phyloP scores from a whole-genome alignment of 441 rosid genomes.

The Arabidopsis lyrata region DNA sequence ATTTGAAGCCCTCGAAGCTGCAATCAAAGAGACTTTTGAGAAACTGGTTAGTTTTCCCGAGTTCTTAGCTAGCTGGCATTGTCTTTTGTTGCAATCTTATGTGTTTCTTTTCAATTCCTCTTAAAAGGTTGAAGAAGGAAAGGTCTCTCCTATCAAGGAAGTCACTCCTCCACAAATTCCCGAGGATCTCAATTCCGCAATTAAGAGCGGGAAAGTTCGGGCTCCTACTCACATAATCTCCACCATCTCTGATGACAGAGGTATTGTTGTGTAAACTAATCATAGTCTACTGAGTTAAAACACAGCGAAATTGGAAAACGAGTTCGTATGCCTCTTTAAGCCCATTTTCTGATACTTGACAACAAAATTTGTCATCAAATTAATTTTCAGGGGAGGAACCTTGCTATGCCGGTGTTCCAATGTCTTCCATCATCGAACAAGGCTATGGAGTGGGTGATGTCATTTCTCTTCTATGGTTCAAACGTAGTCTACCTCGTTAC shows the following conservation, averaged over 20 bases:
- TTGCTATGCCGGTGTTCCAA: slow-evolving; percentile 95
- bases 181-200: slow-evolving; percentile 90
- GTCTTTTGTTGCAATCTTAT: slow-evolving; percentile 12
- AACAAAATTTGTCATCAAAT: background rate
- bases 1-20: slow-evolving; percentile 78
- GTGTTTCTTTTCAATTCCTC: slow-evolving; percentile 21
- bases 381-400: slow-evolving; percentile 84
- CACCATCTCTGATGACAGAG: slow-evolving; percentile 96
- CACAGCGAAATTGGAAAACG: background rate
- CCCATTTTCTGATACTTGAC: slow-evolving; percentile 18
- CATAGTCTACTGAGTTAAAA: background rate
- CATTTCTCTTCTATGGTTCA: slow-evolving; percentile 95
- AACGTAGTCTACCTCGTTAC: slow-evolving; percentile 96
- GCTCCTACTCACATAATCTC: slow-evolving; percentile 98
- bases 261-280: slow-evolving; percentile 44
- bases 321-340: background rate
- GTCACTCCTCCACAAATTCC: slow-evolving; percentile 89
- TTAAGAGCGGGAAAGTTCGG: slow-evolving; percentile 95
- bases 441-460: slow-evolving; percentile 96
- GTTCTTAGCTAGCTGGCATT: slow-evolving; percentile 17
- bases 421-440: slow-evolving; percentile 93
- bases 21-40: slow-evolving; percentile 87
- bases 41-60: slow-evolving; percentile 64
- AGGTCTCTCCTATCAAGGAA: slow-evolving; percentile 80
- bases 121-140: slow-evolving; percentile 73